Evolutionary conservation across 192 early-diverging fungal genomes (phyloP).

Genomic region (Rhizoclosmatium sp.): DNA sequence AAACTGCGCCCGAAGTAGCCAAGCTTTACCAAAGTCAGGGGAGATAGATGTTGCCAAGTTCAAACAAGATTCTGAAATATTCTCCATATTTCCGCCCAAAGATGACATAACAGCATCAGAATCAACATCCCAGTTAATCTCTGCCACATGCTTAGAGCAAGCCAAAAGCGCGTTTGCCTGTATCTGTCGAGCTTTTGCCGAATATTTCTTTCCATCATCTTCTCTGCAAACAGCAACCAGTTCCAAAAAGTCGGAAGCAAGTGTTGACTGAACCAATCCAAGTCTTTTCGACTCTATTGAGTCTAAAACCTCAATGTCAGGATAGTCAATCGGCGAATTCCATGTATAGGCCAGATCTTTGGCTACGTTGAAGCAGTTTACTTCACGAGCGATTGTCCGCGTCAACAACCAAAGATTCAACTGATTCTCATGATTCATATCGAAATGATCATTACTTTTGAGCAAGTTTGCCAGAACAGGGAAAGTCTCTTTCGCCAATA

Average conservation of each 20-base stretch:
- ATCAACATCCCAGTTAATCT: not conserved
- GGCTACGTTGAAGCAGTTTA: not conserved
- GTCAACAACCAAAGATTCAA: not conserved
- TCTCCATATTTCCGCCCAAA: not conserved
- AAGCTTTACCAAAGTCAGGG: conserved; percentile 57
- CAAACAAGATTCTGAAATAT: conserved; percentile 48
- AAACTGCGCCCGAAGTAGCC: conserved; percentile 69
- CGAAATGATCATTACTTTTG: not conserved
- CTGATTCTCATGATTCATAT: too few relatives aligned
- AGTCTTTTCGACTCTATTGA: not conserved
- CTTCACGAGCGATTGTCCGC: not conserved
- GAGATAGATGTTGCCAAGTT: conserved; percentile 48
- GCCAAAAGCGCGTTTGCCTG: not conserved
- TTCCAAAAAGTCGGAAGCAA: not conserved
- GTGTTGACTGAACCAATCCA: not conserved
- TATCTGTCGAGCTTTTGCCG: not conserved
- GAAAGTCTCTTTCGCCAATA: too few relatives aligned
- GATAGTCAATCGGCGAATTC: not conserved
- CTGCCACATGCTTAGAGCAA: not conserved
- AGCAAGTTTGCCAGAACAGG: not conserved
- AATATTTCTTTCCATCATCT: not conserved
- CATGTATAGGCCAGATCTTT: not conserved
- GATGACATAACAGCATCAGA: not conserved
- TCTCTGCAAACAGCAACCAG: not conserved
- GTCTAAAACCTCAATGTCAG: not conserved